Percentiles rank a stretch among this genome's conserved stretches.
Conservation (phyloP, 2,329 filamentous ascomycete genomes). For the Penicillium sp. region DNA sequence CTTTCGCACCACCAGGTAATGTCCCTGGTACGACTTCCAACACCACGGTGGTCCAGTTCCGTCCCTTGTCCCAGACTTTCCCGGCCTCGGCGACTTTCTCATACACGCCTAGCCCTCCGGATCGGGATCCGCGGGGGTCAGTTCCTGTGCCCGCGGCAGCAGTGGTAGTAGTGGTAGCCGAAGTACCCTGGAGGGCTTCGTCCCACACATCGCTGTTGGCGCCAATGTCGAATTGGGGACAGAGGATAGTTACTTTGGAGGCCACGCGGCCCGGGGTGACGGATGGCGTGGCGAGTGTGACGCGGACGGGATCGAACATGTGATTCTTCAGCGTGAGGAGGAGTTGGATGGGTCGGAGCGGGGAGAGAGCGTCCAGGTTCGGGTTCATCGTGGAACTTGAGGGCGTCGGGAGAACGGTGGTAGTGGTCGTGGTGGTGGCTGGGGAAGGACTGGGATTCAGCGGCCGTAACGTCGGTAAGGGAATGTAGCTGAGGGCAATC, state of each 20-base stretch:
- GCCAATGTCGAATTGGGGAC: constrained; percentile 86
- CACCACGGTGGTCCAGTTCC: constrained; percentile 92
- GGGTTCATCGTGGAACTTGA: no score
- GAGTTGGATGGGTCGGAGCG: constrained; percentile 58
- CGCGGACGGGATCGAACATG: constrained; percentile 79
- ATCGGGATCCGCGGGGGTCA: no score
- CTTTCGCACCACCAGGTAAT: constrained; percentile 30
- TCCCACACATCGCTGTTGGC: constrained; percentile 93
- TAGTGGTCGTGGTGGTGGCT: constrained; percentile 17
- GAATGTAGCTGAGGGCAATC: constrained; percentile 79
- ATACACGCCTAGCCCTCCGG: no score
- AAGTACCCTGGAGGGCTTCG: constrained; percentile 60
- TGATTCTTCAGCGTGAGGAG: constrained; percentile 87
- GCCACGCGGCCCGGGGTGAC: constrained; percentile 67
- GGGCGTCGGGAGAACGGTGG: no score
- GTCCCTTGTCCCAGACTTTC: constrained; percentile 88
- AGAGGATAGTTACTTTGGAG: constrained; percentile 80
- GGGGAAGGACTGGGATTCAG: constrained; percentile 40
- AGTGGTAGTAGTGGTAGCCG: no score
- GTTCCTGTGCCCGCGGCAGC: no score
- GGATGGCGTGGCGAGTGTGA: constrained; percentile 76
- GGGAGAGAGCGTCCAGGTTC: constrained; percentile 43
- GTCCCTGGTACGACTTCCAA: constrained; percentile 69
- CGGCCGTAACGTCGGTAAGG: constrained; percentile 60
- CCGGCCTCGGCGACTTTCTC: constrained; percentile 70